Evolutionary conservation across 2,329 filamentous ascomycete species (phyloP), one percentile per base, ranked within the genome.

Genomic region (Fusarium verrucosum): DNA sequence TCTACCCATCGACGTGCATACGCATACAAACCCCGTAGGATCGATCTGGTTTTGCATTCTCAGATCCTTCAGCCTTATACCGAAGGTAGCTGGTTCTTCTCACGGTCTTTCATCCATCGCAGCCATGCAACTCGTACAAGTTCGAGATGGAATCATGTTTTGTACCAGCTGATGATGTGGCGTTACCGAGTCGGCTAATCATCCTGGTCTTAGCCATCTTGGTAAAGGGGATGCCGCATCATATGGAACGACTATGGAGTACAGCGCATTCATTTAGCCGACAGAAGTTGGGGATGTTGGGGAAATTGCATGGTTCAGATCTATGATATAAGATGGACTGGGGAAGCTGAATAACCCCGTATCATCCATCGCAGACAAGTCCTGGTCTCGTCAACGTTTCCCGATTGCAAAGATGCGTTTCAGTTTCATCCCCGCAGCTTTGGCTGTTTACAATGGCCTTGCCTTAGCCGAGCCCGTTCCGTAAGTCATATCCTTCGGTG

Each of bases 121-220:
- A 5, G 4, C 33, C 22, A 40, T 47, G 40, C 50, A 38, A 56
- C 37, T 16, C 17, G 13, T 11, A 13, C 17, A 32, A 10, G 1
- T 19, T 23, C 14, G 13, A 19, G 19, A 22, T 7, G 7, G 8
- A 11, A 14, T 23, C 40, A 44, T 26, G 38, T 35, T 19, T 25
- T 33, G 4, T n/a, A 20, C 26, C 19, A n/a, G n/a, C n/a, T 26
- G 35, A 3, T 35, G 30, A 33, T 38, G 10, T 13, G 7, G 7
- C 33, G 22, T 17, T 42, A 43, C 42, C 55, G 33, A 42, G 55
- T 42, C 55, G 55, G 55, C 17, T 58, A 58, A 58, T 58, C 3
- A 22, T 13, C 52, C 52, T 13, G 25, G 36, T 19, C 11, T 50
- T 30, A 26, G 32, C 42, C 46, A 37, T 23, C 22, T 10, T 4